Conservation (phyloP, 2,329 filamentous ascomycete species). For the Elsinoe australis region DNA sequence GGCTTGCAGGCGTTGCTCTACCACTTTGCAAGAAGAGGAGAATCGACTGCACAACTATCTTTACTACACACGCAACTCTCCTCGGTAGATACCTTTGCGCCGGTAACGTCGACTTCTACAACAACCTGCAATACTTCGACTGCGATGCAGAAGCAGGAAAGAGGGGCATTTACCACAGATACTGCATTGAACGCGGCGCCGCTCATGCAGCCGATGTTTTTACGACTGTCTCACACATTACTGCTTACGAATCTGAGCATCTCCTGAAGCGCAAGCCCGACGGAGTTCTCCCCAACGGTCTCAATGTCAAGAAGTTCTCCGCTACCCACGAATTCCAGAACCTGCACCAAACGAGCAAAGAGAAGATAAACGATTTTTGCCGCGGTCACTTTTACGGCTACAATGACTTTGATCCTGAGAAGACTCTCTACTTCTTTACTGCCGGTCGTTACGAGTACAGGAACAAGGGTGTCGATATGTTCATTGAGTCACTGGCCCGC, state of each 20-base stretch:
- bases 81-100: conserved; percentile 94
- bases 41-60: conserved; percentile 96
- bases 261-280: conserved; percentile 95
- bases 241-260: conserved; percentile 96
- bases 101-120: conserved; percentile 97
- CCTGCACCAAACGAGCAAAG: conserved; percentile 88
- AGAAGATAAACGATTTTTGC: conserved; percentile 97
- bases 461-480: conserved; percentile 99
- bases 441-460: conserved; percentile 94
- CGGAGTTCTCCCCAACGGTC: conserved; percentile 87
- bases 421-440: conserved; percentile 96
- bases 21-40: conserved; percentile 87
- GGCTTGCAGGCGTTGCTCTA: conserved; percentile 88
- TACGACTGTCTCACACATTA: conserved; percentile 97
- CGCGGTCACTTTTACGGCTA: conserved; percentile 97
- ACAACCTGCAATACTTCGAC: conserved; percentile 94
- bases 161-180: conserved; percentile 95
- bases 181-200: conserved; percentile 93
- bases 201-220: conserved; percentile 93
- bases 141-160: conserved; percentile 95
- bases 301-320: conserved; percentile 98
- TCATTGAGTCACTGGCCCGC: conserved; percentile 90
- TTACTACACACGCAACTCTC: conserved; percentile 94
- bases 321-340: conserved; percentile 99
- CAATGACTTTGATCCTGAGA: conserved; percentile 93